Evolutionary conservation across 805 yeast genomes (phyloP).

Genomic region (Cyberlindnera galapagoensis): DNA sequence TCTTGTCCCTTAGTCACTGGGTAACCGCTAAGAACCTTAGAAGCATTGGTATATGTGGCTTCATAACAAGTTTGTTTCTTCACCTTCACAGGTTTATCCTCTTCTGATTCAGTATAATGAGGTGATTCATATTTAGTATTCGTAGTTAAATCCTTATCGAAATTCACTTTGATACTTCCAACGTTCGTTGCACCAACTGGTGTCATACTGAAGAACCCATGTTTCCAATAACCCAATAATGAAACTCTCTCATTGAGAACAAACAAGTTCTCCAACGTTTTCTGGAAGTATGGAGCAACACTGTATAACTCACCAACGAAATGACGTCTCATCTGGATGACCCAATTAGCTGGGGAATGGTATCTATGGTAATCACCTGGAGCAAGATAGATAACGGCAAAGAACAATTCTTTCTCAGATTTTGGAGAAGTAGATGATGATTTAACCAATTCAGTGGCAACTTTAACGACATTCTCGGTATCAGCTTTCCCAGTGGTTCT

Average conservation of each 20-base stretch:
- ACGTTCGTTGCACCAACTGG: constrained; percentile 99
- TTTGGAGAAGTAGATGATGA: constrained; percentile 18
- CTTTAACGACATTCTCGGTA: constrained; percentile 31
- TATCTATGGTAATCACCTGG: constrained; percentile 98
- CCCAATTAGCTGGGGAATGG: constrained; percentile 97
- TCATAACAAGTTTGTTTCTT: constrained; percentile 84
- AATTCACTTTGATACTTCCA: constrained; percentile 87
- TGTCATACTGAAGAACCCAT: constrained; percentile 97
- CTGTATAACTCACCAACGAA: constrained; percentile 93
- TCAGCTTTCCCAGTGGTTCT: constrained; percentile 35
- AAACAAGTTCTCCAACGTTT: constrained; percentile 77
- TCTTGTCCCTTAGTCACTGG: constrained; percentile 90
- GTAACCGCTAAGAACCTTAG: constrained; percentile 70
- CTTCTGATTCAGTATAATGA: constrained; percentile 17
- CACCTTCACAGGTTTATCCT: constrained; percentile 30
- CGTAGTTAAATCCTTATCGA: constrained; percentile 85
- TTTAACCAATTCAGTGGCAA: constrained; percentile 26
- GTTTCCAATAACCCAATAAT: constrained; percentile 88
- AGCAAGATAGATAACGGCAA: constrained; percentile 89
- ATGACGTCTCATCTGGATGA: constrained; percentile 85
- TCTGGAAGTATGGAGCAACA: constrained; percentile 95
- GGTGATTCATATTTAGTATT: constrained; percentile 59
- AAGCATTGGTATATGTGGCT: constrained; percentile 83
- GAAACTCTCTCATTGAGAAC: constrained; percentile 95
- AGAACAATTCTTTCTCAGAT: constrained; percentile 57